These are phyloP conservation scores for Cynanchum wilfordii DNA, from an alignment of 257 asterid genomes.

Conservation along the genomic window DNA sequence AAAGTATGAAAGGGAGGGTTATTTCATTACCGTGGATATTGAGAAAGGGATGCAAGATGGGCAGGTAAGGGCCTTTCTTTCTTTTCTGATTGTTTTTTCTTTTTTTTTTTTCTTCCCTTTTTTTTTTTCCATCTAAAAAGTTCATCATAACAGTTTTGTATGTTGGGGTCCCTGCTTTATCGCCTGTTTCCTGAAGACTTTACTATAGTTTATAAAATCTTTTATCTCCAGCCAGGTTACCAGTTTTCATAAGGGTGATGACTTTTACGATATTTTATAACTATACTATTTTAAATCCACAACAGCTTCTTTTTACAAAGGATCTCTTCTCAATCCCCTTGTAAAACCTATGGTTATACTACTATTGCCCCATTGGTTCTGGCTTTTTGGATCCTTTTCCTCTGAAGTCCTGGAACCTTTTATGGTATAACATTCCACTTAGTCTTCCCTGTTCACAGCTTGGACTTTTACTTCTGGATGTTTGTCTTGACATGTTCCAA, in stretches of 20 bases:
- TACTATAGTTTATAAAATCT: neutral
- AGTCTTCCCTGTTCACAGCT: neutral
- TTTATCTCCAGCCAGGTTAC: neutral
- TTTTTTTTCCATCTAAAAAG: neutral
- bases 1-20: slow-evolving; percentile 91
- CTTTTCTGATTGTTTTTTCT: no score
- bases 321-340: neutral
- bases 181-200: neutral
- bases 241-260: neutral
- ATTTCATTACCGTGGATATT: slow-evolving; percentile 83
- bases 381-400: neutral
- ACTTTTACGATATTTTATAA: neutral
- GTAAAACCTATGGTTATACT: neutral
- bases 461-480: neutral
- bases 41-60: slow-evolving; percentile 99
- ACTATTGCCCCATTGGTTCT: neutral
- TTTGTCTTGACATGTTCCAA: neutral
- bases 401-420: neutral
- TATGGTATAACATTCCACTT: neutral
- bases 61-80: slow-evolving; percentile 48
- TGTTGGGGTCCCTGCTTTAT: neutral
- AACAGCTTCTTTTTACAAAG: neutral
- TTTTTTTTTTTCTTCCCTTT: no score
- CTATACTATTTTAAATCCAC: neutral
- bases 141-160: neutral